phyloP scores from a whole-genome alignment of 1,139 yeast genomes.

The Saccharomycopsis crataegensis region DNA sequence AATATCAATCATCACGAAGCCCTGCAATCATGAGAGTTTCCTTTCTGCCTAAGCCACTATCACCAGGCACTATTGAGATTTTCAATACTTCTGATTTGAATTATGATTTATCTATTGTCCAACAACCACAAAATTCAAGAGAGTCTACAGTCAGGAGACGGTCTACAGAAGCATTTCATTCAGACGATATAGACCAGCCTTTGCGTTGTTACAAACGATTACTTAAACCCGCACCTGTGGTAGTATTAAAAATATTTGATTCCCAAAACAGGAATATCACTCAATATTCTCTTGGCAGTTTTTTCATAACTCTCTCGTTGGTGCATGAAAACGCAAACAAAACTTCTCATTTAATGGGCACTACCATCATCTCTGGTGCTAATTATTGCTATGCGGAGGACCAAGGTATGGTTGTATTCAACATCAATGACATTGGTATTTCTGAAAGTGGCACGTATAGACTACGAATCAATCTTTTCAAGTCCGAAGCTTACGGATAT shows the following conservation, averaged over 20 bases:
- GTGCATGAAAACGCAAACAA: neutral
- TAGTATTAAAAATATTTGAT: neutral
- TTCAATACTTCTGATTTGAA: neutral
- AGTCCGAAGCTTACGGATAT: neutral
- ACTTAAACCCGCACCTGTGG: neutral
- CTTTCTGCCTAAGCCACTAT: neutral
- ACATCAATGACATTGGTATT: neutral
- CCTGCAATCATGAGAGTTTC: neutral
- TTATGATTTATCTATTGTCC: neutral
- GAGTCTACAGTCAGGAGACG: constrained; percentile 1
- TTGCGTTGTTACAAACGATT: neutral
- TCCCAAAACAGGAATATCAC: neutral
- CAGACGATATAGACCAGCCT: neutral
- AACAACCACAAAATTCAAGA: neutral
- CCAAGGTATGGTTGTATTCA: neutral
- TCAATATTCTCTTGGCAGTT: neutral
- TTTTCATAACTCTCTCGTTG: neutral
- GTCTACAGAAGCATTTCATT: neutral
- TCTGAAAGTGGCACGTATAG: neutral
- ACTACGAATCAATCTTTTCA: neutral
- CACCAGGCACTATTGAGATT: neutral
- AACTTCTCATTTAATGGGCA: neutral
- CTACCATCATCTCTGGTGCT: constrained; percentile 1
- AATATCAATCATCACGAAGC: neutral
- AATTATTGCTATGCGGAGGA: neutral